Evolutionary conservation across 768 basidiomycete species (phyloP).

Genomic region (Mrakia blollopis): DNA sequence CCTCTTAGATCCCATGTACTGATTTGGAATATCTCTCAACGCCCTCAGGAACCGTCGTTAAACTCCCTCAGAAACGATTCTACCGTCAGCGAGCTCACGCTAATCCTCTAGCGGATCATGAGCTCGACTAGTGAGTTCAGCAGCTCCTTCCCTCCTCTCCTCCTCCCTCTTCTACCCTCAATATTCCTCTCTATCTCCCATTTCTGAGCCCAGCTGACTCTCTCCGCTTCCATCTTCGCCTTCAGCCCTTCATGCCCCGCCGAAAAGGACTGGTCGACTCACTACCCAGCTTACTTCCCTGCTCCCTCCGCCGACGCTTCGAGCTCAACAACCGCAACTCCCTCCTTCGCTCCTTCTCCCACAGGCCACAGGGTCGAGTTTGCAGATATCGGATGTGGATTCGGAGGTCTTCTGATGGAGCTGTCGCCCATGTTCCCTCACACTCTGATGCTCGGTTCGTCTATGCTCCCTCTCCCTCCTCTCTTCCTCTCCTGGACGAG

Average conservation of each 20-base stretch:
- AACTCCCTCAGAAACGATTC: conserved; percentile 47
- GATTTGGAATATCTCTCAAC: not conserved
- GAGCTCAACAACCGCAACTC: not conserved
- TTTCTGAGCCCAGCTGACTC: not conserved
- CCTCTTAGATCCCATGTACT: not conserved
- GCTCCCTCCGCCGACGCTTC: conserved; percentile 6
- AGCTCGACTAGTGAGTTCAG: conserved; percentile 62
- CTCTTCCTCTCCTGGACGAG: not conserved
- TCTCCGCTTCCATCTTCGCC: not conserved
- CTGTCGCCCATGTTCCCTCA: conserved; percentile 88
- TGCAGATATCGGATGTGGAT: conserved; percentile 96
- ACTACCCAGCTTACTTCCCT: conserved; percentile 67
- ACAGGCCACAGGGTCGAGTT: conserved; percentile 71
- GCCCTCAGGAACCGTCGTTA: conserved; percentile 21
- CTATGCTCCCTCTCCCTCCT: conserved; percentile 27
- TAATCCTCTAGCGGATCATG: conserved; percentile 56
- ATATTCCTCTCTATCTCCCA: not conserved
- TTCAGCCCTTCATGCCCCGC: conserved; percentile 62
- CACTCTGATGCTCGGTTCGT: conserved; percentile 80
- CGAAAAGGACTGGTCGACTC: conserved; percentile 70
- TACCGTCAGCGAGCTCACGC: conserved; percentile 54
- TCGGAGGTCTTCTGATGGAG: conserved; percentile 84
- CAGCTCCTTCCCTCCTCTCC: not conserved
- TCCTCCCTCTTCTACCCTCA: not conserved
- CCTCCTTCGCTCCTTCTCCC: conserved; percentile 38